A percentile compares a stretch with the other conserved stretches of the same genome.
Conservation (phyloP, 768 basidiomycete species). For the Pisolithus tinctorius region DNA sequence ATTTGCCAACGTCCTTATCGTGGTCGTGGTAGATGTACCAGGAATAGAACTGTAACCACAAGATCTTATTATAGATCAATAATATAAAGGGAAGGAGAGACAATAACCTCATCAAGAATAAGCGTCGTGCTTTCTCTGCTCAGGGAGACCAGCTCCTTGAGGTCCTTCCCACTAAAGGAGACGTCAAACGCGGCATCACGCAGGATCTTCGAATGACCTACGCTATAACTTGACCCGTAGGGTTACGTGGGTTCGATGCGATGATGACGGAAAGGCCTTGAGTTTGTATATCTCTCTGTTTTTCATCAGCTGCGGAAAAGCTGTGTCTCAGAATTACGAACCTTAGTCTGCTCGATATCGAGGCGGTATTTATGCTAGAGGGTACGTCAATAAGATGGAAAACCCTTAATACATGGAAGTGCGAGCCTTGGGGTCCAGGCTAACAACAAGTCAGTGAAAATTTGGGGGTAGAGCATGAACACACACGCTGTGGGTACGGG, state of each 20-base stretch:
- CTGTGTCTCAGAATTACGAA: constrained; percentile 15
- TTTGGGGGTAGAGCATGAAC: background rate
- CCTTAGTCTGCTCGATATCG: constrained; percentile 75
- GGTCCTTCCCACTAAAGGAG: constrained; percentile 59
- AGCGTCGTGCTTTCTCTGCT: constrained; percentile 76
- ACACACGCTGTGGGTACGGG: constrained; percentile 85
- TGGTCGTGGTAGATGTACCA: constrained; percentile 91
- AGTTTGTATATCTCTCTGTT: constrained; percentile 67
- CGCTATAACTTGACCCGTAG: constrained; percentile 85
- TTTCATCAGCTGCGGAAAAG: constrained; percentile 1
- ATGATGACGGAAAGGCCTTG: constrained; percentile 83
- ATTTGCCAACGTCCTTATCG: constrained; percentile 65
- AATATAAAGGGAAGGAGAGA: background rate
- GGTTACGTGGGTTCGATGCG: constrained; percentile 94
- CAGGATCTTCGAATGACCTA: constrained; percentile 22
- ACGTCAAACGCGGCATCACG: constrained; percentile 5
- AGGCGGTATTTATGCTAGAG: constrained; percentile 60
- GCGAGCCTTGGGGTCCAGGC: constrained; percentile 40
- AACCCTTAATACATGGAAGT: background rate
- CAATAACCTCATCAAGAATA: constrained; percentile 75
- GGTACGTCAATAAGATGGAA: constrained; percentile 3
- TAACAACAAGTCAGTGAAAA: constrained; percentile 13
- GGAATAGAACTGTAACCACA: constrained; percentile 71
- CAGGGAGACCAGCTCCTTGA: constrained; percentile 71
- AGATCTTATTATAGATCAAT: background rate